phyloP scores from a whole-genome alignment of 768 basidiomycete species.

The Arthromyces matolae region DNA sequence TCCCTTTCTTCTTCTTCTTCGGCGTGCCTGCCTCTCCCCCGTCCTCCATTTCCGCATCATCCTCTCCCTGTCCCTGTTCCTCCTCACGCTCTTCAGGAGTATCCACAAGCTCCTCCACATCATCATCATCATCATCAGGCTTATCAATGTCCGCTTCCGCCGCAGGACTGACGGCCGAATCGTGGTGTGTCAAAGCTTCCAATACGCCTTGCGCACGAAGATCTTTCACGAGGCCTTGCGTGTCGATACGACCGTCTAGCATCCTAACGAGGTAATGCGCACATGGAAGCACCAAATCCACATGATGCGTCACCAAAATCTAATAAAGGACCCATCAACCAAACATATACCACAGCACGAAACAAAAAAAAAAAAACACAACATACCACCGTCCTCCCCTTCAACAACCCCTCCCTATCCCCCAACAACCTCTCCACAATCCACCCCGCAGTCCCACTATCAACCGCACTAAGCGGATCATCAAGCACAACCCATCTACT shows the following conservation, averaged over 20 bases:
- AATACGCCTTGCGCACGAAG: constrained; percentile 59
- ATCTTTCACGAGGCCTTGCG: constrained; percentile 62
- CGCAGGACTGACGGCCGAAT: constrained; percentile 21
- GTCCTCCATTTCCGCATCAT: constrained; percentile 17
- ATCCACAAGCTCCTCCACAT: constrained; percentile 24
- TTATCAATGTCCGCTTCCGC: constrained; percentile 45
- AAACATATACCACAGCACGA: background rate
- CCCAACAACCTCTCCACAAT: constrained; percentile 51
- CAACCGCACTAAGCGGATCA: constrained; percentile 80
- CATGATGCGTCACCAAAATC: constrained; percentile 77
- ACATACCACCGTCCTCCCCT: constrained; percentile 61
- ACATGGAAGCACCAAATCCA: constrained; percentile 74
- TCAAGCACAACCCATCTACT: constrained; percentile 73
- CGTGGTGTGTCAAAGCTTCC: constrained; percentile 50
- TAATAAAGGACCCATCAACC: constrained; percentile 14
- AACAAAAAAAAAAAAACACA: background rate
- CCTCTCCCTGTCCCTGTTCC: background rate
- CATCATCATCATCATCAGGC: too few species aligned
- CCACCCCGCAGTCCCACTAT: constrained; percentile 33
- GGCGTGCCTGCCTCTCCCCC: constrained; percentile 24
- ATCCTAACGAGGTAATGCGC: constrained; percentile 69
- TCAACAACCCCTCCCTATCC: constrained; percentile 66
- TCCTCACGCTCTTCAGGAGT: constrained; percentile 12
- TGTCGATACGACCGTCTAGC: constrained; percentile 74
- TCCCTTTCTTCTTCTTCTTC: constrained; percentile 31